Conservation (phyloP, 163 green algal genomes). For the Coccomyxa subellipsoidea region DNA sequence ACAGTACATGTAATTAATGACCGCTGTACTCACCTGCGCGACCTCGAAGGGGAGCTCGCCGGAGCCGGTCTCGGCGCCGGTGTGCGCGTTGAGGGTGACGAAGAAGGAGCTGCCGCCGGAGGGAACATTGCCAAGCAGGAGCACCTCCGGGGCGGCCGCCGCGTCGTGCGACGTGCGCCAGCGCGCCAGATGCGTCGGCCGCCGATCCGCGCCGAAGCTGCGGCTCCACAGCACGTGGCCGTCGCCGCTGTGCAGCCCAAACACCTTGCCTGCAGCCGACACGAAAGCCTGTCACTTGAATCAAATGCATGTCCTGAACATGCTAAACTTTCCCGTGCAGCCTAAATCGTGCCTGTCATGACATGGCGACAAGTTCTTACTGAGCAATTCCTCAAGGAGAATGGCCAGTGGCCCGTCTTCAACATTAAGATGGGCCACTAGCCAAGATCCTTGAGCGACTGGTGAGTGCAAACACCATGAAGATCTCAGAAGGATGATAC, state of each 20-base stretch:
- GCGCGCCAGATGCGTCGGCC: constrained; percentile 22
- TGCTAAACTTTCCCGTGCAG: too few relatives aligned
- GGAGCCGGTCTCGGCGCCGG: constrained; percentile 24
- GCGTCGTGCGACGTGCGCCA: constrained; percentile 68
- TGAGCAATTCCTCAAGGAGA: too few relatives aligned
- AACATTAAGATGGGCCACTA: too few relatives aligned
- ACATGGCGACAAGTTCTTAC: too few relatives aligned
- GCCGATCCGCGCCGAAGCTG: constrained; percentile 16
- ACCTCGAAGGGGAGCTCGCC: not conserved
- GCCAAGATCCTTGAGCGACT: too few relatives aligned
- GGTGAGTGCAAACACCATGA: too few relatives aligned
- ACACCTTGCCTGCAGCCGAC: constrained; percentile 54
- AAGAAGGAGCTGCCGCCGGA: not conserved
- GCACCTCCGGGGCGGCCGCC: constrained; percentile 45
- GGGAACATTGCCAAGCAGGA: constrained; percentile 16
- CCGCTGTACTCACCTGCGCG: constrained; percentile 16
- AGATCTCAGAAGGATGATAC: too few relatives aligned
- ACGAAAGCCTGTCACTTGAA: too few relatives aligned
- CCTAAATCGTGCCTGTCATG: too few relatives aligned
- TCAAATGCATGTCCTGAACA: too few relatives aligned
- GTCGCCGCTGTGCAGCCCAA: constrained; percentile 87
- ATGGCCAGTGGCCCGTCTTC: too few relatives aligned
- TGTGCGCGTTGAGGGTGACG: constrained; percentile 39
- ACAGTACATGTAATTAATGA: too few relatives aligned
- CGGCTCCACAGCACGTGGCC: constrained; percentile 76